Evolutionary conservation across 495 filamentous ascomycete genomes (phyloP).

Genomic region (Astrothelium subdiscretum): DNA sequence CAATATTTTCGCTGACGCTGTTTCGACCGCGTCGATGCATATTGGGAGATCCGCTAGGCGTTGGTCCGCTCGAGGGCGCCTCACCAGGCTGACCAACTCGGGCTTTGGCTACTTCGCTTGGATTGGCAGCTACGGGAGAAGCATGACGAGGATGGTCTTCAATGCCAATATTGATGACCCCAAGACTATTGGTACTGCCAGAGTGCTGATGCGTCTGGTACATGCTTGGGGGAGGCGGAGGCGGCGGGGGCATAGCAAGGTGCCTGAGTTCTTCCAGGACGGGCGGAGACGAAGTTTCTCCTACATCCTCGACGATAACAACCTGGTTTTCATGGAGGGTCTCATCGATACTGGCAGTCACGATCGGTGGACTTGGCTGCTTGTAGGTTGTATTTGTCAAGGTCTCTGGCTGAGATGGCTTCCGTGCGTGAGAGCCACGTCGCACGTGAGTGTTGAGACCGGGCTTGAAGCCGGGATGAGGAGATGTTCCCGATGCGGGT

Average conservation of each 20-base stretch:
- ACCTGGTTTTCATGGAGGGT: constrained; percentile 38
- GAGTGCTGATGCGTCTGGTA: constrained; percentile 22
- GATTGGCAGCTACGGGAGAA: constrained; percentile 7
- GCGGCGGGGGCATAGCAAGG: constrained; percentile 54
- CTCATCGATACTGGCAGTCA: constrained; percentile 50
- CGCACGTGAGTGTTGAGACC: constrained; percentile 7
- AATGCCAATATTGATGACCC: constrained; percentile 32
- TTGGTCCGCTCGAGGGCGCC: constrained; percentile 3
- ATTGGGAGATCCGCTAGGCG: constrained; percentile 18
- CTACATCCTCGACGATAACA: constrained; percentile 23
- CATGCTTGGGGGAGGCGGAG: constrained; percentile 52
- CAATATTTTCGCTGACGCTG: constrained; percentile 29
- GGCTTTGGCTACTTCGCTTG: neutral
- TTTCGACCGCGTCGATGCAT: constrained; percentile 26
- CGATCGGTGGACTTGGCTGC: constrained; percentile 12
- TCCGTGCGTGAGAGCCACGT: constrained; percentile 15
- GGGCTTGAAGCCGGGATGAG: constrained; percentile 17
- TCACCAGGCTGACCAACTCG: neutral
- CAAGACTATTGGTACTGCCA: constrained; percentile 14
- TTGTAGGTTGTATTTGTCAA: constrained; percentile 6
- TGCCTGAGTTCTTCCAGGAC: constrained; percentile 80
- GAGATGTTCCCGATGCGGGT: neutral
- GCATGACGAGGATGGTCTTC: constrained; percentile 18
- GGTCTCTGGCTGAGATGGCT: constrained; percentile 24
- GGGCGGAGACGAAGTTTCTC: constrained; percentile 34